Conservation (phyloP, 2,329 filamentous ascomycete genomes). For the Magnaporthiopsis poae region DNA sequence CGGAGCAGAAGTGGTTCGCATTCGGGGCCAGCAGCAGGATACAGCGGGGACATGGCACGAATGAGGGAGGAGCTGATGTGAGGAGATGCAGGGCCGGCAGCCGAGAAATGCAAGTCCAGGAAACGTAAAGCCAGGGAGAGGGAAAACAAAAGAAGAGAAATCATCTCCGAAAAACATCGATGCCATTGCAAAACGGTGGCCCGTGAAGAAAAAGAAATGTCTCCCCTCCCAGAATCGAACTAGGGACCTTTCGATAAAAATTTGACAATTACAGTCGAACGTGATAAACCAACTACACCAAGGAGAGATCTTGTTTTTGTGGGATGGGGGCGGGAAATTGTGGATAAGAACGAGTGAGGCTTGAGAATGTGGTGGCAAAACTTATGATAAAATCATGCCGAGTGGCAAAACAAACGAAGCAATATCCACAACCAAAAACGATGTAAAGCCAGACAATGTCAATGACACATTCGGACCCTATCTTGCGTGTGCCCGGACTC, state of each 20-base stretch:
- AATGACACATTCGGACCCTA: too few species aligned
- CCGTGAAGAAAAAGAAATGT: background rate
- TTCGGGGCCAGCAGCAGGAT: background rate
- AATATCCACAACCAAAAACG: too few species aligned
- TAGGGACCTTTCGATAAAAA: background rate
- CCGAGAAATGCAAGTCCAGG: too few species aligned
- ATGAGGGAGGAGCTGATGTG: too few species aligned
- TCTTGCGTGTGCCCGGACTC: conserved; percentile 4
- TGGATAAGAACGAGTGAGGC: background rate
- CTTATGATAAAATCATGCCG: too few species aligned
- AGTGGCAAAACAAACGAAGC: background rate
- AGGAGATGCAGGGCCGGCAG: too few species aligned
- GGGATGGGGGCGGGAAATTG: background rate
- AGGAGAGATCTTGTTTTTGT: background rate
- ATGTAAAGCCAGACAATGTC: too few species aligned
- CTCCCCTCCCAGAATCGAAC: background rate
- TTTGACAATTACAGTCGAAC: background rate
- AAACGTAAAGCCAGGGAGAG: too few species aligned
- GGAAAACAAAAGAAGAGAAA: too few species aligned
- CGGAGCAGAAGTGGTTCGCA: background rate
- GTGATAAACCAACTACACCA: background rate
- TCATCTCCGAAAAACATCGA: too few species aligned
- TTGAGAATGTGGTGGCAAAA: background rate
- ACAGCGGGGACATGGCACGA: too few species aligned
- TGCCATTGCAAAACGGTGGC: too few species aligned